Base-by-base conservation (phyloP, 345 rosid species). In the Aquilaria malaccensis region DNA sequence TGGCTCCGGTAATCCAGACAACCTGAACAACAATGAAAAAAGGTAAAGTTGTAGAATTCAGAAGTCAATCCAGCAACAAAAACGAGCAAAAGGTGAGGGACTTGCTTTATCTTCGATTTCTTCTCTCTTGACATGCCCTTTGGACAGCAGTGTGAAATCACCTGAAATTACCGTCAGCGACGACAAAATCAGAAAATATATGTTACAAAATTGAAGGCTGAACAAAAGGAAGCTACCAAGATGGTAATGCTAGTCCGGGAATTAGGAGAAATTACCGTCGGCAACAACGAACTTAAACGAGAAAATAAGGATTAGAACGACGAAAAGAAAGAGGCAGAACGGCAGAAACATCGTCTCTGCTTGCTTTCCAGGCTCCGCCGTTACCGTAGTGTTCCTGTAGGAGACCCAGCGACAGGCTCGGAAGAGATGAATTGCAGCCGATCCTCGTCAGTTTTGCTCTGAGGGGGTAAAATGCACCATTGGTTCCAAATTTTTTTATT, bases 1-100 rank as follows among this genome's bases (percentile, higher is more conserved):
- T 89, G 33, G 97, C 96, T 11, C 98, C 97, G 54, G 98, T 93
- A 55, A 93, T 85, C 98, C 98, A 93, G 30, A 89, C 74, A 29
- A 93, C 96, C 98, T 86, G 57, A 30, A 13, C 30, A 51, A 63
- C 56, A 2, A 72, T 30, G 59, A 62, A 55, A 71, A 52, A 61
- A 55, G 47, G 12, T 29, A 56, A 30, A 58, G 31, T n/a, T 32
- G 48, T 30, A 47, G 14, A 9, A 50, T 45, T 14, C 45, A 67
- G 30, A 53, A 6, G n/a, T 11, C 46, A 53, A 43, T 32, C 30
- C 47, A 30, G 12, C 52, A 29, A 5, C 29, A 10, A 45, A 58
- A 46, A 22, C 3, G 13, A 29, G 56, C 50, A 50, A 50, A 58
- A 29, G 33, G 13, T 15, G 0, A 47, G 10, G 31, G 7, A 15